These are phyloP conservation scores for Coprinopsis strossmayeri DNA, from an alignment of 768 basidiomycete species.

Conservation along the genomic window DNA sequence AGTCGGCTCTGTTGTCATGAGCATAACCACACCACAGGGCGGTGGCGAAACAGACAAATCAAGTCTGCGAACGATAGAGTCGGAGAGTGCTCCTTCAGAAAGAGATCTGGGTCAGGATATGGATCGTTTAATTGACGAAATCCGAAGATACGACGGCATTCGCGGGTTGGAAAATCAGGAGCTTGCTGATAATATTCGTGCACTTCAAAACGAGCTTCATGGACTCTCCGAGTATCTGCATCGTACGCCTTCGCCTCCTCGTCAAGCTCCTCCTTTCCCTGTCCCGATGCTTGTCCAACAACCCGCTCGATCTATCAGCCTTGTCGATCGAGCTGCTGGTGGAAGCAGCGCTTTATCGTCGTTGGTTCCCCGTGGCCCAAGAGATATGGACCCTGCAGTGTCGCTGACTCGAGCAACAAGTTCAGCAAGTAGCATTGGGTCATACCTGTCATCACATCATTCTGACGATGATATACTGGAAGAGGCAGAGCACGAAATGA, in stretches of 20 bases:
- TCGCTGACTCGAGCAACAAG: conserved; percentile 32
- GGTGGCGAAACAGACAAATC: conserved; percentile 28
- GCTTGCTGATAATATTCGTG: conserved; percentile 58
- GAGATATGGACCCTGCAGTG: conserved; percentile 20
- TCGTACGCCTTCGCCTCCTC: conserved; percentile 29
- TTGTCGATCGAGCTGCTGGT: conserved; percentile 38
- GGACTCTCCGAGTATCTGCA: conserved; percentile 55
- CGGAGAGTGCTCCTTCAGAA: conserved; percentile 34
- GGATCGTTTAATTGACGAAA: conserved; percentile 46
- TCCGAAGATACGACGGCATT: conserved; percentile 46
- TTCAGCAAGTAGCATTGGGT: conserved; percentile 33
- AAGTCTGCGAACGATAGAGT: conserved; percentile 25
- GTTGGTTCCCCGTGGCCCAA: conserved; percentile 19
- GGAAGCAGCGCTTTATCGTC: conserved; percentile 33
- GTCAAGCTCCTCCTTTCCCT: conserved; percentile 9
- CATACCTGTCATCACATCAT: conserved; percentile 54
- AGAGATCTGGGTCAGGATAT: conserved; percentile 45
- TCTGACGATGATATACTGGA: conserved; percentile 59
- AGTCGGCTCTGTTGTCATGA: conserved; percentile 30
- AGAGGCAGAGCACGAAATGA: conserved; percentile 18
- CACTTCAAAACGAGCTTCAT: conserved; percentile 62
- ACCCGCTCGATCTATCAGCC: conserved; percentile 11
- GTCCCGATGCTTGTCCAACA: conserved; percentile 2
- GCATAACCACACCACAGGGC: conserved; percentile 34
- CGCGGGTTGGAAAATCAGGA: conserved; percentile 61